Evolutionary conservation across 441 rosid genomes (phyloP), one percentile per base, ranked within the genome.

Genomic region (Erysimum cheiri): DNA sequence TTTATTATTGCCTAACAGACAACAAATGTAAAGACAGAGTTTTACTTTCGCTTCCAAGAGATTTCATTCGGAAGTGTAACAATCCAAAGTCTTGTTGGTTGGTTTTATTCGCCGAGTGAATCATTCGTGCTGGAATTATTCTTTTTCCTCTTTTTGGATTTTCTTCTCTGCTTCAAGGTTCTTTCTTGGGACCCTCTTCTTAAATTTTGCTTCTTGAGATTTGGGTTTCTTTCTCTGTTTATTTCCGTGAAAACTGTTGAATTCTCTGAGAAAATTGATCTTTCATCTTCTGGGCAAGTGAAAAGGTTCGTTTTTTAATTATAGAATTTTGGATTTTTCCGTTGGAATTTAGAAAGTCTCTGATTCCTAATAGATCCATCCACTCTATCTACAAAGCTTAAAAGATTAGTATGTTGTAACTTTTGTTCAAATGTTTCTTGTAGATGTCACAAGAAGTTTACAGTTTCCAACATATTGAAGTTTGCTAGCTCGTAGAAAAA

Each of bases 401-500:
- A 46, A 37, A 8, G 2, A 19, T 19, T 19, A 19, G 1, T 35
- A n/a, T 44, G 37, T 69, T 37, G 10, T 60, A 3, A 37, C 0
- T 19, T 50, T 13, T 19, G 14, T 36, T 13, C 11, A 50, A 49
- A 39, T 12, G 41, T 53, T 61, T 50, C 40, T 53, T 67, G 73
- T 60, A 68, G 64, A 61, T 74, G 74, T 17, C 43, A 33, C 43
- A 19, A 44, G 48, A 26, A 15, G 33, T 43, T 67, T 44, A 13
- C 19, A 43, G 32, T 15, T 60, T 19, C n/a, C n/a, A n/a, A n/a
- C n/a, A n/a, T n/a, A n/a, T n/a, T n/a, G n/a, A n/a, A n/a, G n/a
- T n/a, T n/a, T 47, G 24, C 6, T 54, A 55, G 53, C 39, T 61
- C 59, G 29, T 54, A 36, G 1, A 48, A 19, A 85, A 2, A 90